Evolutionary conservation across 2,329 filamentous ascomycete genomes (phyloP).

Genomic region (Fusarium coicis): DNA sequence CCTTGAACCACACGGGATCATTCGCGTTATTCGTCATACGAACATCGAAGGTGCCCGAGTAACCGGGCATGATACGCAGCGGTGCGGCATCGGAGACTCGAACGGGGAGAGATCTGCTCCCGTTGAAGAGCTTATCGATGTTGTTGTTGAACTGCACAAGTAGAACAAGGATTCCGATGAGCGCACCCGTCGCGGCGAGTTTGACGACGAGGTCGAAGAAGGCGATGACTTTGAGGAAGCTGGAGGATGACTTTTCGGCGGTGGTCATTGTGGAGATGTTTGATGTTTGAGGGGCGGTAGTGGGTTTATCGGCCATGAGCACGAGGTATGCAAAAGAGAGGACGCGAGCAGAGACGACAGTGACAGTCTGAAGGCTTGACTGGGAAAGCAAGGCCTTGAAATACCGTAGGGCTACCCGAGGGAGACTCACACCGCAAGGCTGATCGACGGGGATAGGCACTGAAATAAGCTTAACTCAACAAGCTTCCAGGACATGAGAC

Average conservation of each 20-base stretch:
- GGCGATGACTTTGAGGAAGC: slow-evolving; percentile 31
- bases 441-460: slow-evolving; percentile 5
- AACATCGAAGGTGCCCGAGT: not conserved
- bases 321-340: not conserved
- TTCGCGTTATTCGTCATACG: slow-evolving; percentile 1
- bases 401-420: slow-evolving; percentile 18
- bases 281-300: not conserved
- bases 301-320: slow-evolving; percentile 25
- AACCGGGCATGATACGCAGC: not conserved
- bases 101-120: not conserved
- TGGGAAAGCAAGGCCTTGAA: slow-evolving; percentile 12
- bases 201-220: slow-evolving; percentile 32
- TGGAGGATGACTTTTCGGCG: slow-evolving; percentile 12
- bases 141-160: slow-evolving; percentile 16
- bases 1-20: slow-evolving; percentile 19
- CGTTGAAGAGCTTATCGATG: slow-evolving; percentile 4
- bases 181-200: slow-evolving; percentile 26
- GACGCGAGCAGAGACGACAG: not conserved
- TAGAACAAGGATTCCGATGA: slow-evolving; percentile 32
- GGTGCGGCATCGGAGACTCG: not conserved
- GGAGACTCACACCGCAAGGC: slow-evolving; percentile 1
- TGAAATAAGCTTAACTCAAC: slow-evolving; percentile 22
- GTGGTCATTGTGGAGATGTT: slow-evolving; percentile 12
- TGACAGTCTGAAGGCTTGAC: not conserved
- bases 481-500: slow-evolving; percentile 9